Evolutionary conservation across 2,329 filamentous ascomycete species (phyloP).

Genomic region (Cercospora citrullina): DNA sequence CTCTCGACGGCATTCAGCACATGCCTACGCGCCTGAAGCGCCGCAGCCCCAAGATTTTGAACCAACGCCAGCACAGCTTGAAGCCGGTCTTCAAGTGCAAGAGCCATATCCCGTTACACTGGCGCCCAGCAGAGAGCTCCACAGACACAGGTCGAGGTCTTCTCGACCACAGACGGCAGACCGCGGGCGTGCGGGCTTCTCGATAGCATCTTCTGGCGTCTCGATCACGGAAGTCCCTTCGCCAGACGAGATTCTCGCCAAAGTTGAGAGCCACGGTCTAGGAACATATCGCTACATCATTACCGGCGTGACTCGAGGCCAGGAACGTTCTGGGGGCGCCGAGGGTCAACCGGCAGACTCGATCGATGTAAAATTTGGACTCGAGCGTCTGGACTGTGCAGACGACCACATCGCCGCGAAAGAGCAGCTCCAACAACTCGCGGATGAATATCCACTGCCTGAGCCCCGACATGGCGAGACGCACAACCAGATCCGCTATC

Average conservation of each 20-base stretch:
- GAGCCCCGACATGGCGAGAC: constrained; percentile 17
- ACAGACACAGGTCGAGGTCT: neutral
- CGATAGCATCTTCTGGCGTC: constrained; percentile 13
- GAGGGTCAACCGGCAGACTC: neutral
- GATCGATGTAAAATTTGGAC: neutral
- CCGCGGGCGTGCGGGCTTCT: neutral
- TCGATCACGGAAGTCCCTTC: constrained; percentile 11
- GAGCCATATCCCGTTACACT: constrained; percentile 6
- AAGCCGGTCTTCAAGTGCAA: constrained; percentile 1
- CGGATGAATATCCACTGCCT: constrained; percentile 29
- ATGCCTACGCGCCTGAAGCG: constrained; percentile 5
- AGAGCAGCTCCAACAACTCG: constrained; percentile 27
- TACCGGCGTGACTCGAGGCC: neutral
- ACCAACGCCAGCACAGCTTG: constrained; percentile 12
- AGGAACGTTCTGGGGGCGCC: neutral
- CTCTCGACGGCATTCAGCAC: constrained; percentile 5
- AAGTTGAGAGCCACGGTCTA: constrained; percentile 7
- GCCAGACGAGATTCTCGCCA: constrained; percentile 6
- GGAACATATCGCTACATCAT: constrained; percentile 12
- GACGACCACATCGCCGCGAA: constrained; percentile 28
- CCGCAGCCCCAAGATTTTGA: neutral
- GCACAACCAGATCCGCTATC: constrained; percentile 35
- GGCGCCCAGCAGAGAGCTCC: neutral
- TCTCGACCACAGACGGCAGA: neutral
- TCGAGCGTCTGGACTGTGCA: constrained; percentile 10